phyloP scores from a whole-genome alignment of 2,329 filamentous ascomycete genomes.

The Colletotrichum tropicale region DNA sequence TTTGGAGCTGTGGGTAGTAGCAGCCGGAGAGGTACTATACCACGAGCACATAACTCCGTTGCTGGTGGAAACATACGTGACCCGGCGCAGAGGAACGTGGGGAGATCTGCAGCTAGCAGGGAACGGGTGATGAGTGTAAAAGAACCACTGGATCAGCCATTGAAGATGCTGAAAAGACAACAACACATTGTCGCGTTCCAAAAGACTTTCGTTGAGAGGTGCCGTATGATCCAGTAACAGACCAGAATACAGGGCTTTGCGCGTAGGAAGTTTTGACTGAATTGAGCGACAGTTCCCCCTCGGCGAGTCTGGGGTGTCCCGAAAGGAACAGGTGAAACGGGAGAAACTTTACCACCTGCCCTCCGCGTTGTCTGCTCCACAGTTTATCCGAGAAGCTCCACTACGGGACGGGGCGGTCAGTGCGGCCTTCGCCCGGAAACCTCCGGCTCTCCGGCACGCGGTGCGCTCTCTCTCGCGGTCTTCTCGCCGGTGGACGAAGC shows the following conservation, averaged over 20 bases:
- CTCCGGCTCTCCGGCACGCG: not conserved
- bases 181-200: not conserved
- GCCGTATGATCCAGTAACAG: not conserved
- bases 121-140: not conserved
- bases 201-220: not conserved
- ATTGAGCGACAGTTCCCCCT: not conserved
- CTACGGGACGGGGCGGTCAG: not conserved
- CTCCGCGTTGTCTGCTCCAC: not conserved
- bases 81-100: not conserved
- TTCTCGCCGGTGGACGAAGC: not conserved
- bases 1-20: not conserved
- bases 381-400: not conserved
- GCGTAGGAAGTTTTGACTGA: not conserved
- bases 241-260: not conserved
- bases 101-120: slow-evolving; percentile 18
- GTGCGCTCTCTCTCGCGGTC: not conserved
- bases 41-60: not conserved
- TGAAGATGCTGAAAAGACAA: not conserved
- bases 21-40: not conserved
- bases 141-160: not conserved
- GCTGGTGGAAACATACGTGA: not conserved
- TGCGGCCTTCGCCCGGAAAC: not conserved
- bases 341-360: not conserved
- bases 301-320: not conserved
- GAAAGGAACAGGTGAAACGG: slow-evolving; percentile 9